Base-by-base conservation (phyloP, 1,284 basidiomycete species). In the Marasmius fiardii region DNA sequence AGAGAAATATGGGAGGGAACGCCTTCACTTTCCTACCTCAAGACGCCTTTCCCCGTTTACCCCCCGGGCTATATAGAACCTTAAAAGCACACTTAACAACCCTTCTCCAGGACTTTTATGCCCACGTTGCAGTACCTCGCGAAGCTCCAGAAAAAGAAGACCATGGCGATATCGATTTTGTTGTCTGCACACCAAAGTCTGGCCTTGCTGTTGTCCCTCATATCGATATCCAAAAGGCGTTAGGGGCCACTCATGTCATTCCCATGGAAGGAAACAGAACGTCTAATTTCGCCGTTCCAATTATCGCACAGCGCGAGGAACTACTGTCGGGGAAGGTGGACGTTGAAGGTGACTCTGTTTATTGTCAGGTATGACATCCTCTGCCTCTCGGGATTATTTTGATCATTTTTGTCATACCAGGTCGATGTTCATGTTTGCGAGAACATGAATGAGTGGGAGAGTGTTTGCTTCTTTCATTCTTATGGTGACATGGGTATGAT, bases 401-500 rank as follows among this genome's bases (percentile, higher is more conserved):
- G 11, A 18, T 23, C 23, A 3, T 16, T 18, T 10, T n/a, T n/a
- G n/a, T n/a, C n/a, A n/a, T n/a, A n/a, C n/a, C 75, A 89, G 71
- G 78, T 88, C 14, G 87, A 89, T 61, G 74, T 89, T 23, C 76
- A 80, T 59, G 78, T 85, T 3, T 86, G 83, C 60, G 65, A 61
- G 3, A 75, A 80, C 64, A 66, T 71, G 60, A 72, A 68, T 20
- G 80, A 81, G 61, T 80, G 70, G 65, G 72, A 82, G 28, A 71
- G 81, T 18, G 66, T 80, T 18, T 61, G 74, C 10, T 79, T 86
- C 65, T 80, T 81, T 63, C 76, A 82, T 56, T 78, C 78, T 2
- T 88, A 86, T 61, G 87, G 87, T 2, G 87, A 88, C 61, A 69
- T 88, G 5, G 82, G 82, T 0, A 85, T 88, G 79, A 85, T 89